These are phyloP conservation scores for Colletotrichum acutatum DNA, from an alignment of 2,329 filamentous ascomycete species.

Conservation along the genomic window DNA sequence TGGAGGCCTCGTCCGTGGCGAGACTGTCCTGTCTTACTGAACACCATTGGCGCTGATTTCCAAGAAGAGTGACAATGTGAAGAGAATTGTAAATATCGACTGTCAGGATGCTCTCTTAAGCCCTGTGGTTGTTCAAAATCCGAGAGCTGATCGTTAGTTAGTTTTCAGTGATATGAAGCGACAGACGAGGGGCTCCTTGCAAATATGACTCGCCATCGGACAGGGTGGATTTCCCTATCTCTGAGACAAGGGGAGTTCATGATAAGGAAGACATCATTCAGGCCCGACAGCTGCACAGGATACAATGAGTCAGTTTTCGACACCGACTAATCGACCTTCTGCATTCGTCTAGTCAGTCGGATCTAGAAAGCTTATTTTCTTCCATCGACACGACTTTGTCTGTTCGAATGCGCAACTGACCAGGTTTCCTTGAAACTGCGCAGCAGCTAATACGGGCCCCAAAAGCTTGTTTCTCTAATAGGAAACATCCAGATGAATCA, in stretches of 20 bases:
- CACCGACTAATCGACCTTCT: background rate
- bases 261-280: background rate
- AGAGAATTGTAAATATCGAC: background rate
- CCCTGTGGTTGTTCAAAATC: background rate
- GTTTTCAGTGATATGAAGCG: background rate
- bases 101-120: background rate
- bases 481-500: background rate
- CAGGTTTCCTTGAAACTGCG: background rate
- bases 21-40: background rate
- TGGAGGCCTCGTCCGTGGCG: background rate
- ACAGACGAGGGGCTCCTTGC: background rate
- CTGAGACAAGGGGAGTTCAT: background rate
- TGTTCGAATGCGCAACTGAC: background rate
- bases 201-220: background rate
- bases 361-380: constrained; percentile 15
- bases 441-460: background rate
- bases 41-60: background rate
- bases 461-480: background rate
- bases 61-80: background rate
- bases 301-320: background rate
- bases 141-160: background rate
- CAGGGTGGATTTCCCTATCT: background rate
- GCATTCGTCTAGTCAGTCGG: background rate
- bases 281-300: background rate
- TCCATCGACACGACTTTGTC: background rate